Evolutionary conservation across 2,329 filamentous ascomycete genomes (phyloP).

Genomic region (Aspergillus sojae): DNA sequence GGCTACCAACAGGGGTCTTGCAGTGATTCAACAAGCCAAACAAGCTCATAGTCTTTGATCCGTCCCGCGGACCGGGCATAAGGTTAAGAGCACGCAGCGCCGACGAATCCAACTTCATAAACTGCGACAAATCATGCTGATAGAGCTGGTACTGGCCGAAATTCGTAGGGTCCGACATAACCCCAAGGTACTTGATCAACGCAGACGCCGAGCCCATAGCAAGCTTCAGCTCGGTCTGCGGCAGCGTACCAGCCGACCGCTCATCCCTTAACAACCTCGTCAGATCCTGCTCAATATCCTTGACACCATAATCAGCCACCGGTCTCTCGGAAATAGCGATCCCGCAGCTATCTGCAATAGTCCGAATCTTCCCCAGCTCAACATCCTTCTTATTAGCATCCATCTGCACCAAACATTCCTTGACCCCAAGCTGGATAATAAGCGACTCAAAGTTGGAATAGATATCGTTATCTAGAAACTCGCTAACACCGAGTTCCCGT

Average conservation of each 20-base stretch:
- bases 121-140: constrained; percentile 94
- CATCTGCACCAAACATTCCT: constrained; percentile 84
- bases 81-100: constrained; percentile 92
- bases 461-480: constrained; percentile 97
- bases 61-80: constrained; percentile 93
- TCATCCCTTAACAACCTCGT: constrained; percentile 87
- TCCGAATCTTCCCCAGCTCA: constrained; percentile 81
- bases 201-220: constrained; percentile 95
- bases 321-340: constrained; percentile 84
- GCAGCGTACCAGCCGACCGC: constrained; percentile 71
- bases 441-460: constrained; percentile 98
- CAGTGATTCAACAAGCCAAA: constrained; percentile 95
- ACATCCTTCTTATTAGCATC: constrained; percentile 82
- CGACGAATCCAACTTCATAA: constrained; percentile 96
- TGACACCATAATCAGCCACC: constrained; percentile 75
- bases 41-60: constrained; percentile 95
- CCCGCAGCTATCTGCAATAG: constrained; percentile 90
- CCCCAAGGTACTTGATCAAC: constrained; percentile 89
- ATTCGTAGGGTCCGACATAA: constrained; percentile 88
- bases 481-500: constrained; percentile 90
- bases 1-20: constrained; percentile 91
- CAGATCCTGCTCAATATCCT: constrained; percentile 95
- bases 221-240: constrained; percentile 89
- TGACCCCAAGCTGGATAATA: constrained; percentile 92
- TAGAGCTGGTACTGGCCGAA: constrained; percentile 97